These are phyloP conservation scores for Spergularia marina DNA, from an alignment of 148 eudicot species.

Conservation along the genomic window DNA sequence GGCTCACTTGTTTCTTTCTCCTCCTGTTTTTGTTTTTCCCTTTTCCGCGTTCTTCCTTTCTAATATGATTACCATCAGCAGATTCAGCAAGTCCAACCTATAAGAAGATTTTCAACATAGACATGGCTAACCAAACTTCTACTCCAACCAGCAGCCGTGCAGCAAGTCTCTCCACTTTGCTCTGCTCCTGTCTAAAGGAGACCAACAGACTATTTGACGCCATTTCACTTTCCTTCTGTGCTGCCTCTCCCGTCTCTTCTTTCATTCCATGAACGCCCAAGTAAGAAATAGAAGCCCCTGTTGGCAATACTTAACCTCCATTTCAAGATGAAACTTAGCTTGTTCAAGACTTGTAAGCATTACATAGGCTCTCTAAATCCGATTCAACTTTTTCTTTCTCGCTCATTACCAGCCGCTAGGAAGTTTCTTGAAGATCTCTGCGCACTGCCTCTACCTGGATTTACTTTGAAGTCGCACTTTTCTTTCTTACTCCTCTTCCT, in stretches of 20 bases:
- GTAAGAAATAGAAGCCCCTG: conserved; percentile 38
- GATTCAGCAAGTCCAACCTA: neutral
- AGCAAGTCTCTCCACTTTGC: conserved; percentile 67
- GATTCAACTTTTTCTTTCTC: conserved; percentile 62
- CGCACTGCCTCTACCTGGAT: conserved; percentile 59
- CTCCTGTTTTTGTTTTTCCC: conserved; percentile 1
- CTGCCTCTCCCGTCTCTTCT: conserved; percentile 64
- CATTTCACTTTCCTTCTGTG: conserved; percentile 73
- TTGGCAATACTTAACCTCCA: conserved; percentile 49
- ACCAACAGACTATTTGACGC: conserved; percentile 74
- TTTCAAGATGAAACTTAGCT: conserved; percentile 57
- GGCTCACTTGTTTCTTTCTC: conserved; percentile 29
- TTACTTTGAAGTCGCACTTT: conserved; percentile 55
- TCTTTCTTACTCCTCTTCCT: neutral
- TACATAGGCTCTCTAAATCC: conserved; percentile 76
- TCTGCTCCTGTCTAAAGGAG: conserved; percentile 95
- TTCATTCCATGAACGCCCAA: no score
- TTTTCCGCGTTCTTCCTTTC: neutral
- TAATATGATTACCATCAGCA: neutral
- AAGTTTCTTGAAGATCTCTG: conserved; percentile 62
- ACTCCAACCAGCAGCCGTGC: conserved; percentile 24
- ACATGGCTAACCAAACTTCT: conserved; percentile 3
- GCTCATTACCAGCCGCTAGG: conserved; percentile 45
- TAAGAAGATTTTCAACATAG: conserved; percentile 8
- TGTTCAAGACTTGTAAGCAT: conserved; percentile 87